A percentile compares a stretch with the other conserved stretches of the same genome.
Evolutionary conservation across 2,329 filamentous ascomycete species (phyloP).

Genomic region (Myriosclerotinia curreyana): DNA sequence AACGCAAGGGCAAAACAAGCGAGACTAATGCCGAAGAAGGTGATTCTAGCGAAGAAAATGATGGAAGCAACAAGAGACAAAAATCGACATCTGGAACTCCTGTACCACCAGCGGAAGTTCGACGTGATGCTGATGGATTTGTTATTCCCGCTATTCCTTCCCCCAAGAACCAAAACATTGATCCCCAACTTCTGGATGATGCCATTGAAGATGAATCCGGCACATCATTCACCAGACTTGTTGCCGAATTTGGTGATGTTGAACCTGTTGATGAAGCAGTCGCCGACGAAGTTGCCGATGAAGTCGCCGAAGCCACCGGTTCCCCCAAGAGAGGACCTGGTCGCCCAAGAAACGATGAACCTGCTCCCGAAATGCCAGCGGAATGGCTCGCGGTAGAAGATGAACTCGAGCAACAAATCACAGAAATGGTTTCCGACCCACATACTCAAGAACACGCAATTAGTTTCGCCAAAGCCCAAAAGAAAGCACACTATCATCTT

Average conservation of each 20-base stretch:
- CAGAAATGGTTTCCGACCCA: conserved; percentile 64
- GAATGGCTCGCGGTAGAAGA: conserved; percentile 61
- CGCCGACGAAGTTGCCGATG: conserved; percentile 19
- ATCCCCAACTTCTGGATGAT: conserved; percentile 25
- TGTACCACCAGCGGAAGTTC: conserved; percentile 39
- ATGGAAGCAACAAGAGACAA: conserved; percentile 32
- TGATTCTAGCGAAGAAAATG: conserved; percentile 33
- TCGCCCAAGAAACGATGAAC: conserved; percentile 41
- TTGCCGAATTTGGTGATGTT: conserved; percentile 46
- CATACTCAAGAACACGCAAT: conserved; percentile 55
- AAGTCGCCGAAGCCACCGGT: conserved; percentile 27
- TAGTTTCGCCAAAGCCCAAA: conserved; percentile 56
- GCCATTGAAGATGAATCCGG: conserved; percentile 30
- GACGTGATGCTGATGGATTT: conserved; percentile 66
- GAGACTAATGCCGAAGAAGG: conserved; percentile 31
- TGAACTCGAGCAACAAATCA: conserved; percentile 67
- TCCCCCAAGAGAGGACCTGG: conserved; percentile 33
- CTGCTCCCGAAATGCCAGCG: conserved; percentile 40
- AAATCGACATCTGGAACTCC: conserved; percentile 28
- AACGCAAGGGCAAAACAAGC: conserved; percentile 30
- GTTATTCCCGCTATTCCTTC: conserved; percentile 55
- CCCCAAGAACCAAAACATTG: conserved; percentile 23
- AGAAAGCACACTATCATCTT: conserved; percentile 53
- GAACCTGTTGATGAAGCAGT: conserved; percentile 8
- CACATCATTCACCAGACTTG: conserved; percentile 43